phyloP scores from a whole-genome alignment of 257 asterid species.

The Solanum dulcamara region DNA sequence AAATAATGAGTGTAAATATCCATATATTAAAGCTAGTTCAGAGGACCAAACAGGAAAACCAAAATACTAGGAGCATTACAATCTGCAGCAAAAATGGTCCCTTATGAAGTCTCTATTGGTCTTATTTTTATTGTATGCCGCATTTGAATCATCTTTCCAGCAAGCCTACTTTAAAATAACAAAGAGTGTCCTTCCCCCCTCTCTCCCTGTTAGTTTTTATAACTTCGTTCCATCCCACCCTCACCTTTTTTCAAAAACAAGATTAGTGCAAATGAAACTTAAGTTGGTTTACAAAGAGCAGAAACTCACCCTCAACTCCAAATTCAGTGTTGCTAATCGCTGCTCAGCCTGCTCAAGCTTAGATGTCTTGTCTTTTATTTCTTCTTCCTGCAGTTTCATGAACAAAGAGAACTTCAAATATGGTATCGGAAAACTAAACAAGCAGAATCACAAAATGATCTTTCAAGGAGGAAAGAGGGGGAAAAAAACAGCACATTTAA shows the following conservation, averaged over 20 bases:
- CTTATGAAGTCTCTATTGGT: not conserved
- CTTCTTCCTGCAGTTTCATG: constrained; percentile 61
- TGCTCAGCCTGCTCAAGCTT: constrained; percentile 84
- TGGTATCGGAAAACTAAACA: not conserved
- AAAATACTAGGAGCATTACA: not conserved
- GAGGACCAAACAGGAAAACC: not conserved
- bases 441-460: not conserved
- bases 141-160: not conserved
- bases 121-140: not conserved
- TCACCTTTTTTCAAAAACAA: not conserved
- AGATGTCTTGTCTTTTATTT: constrained; percentile 54
- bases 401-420: constrained; percentile 3
- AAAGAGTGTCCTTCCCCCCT: not conserved
- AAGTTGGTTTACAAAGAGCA: not conserved
- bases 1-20: not conserved
- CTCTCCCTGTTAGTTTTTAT: not conserved
- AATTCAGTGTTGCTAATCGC: constrained; percentile 64
- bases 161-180: not conserved
- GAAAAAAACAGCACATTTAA: not conserved
- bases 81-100: not conserved
- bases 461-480: not conserved
- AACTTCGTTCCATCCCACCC: not conserved
- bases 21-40: not conserved
- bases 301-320: constrained; percentile 72
- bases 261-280: not conserved